A percentile compares a stretch with the other conserved stretches of the same genome.
Evolutionary conservation across 2,329 filamentous ascomycete genomes (phyloP).

Genomic region (Mycosphaerella sp.): DNA sequence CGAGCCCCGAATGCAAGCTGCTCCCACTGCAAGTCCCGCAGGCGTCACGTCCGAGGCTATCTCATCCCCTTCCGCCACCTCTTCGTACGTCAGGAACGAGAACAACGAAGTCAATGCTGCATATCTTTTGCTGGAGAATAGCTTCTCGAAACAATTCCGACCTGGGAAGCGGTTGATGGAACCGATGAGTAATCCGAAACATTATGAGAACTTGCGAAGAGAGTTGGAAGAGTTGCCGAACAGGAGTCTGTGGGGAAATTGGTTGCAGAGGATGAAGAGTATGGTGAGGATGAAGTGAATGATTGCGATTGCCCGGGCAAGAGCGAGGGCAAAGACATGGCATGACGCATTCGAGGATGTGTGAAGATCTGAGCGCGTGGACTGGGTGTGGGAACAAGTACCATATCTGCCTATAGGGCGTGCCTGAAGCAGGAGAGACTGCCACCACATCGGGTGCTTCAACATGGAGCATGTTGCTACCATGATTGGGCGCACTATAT

Average conservation of each 20-base stretch:
- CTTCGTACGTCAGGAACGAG: slow-evolving; percentile 30
- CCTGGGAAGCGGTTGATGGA: slow-evolving; percentile 42
- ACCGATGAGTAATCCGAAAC: slow-evolving; percentile 46
- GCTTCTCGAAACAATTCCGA: slow-evolving; percentile 49
- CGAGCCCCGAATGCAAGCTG: slow-evolving; percentile 36
- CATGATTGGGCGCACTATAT: too few species aligned
- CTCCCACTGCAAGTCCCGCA: slow-evolving; percentile 14
- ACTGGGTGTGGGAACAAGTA: too few species aligned
- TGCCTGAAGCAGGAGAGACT: too few species aligned
- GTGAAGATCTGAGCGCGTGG: too few species aligned
- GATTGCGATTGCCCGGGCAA: too few species aligned
- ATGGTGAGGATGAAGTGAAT: slow-evolving; percentile 41
- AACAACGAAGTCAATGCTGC: slow-evolving; percentile 51
- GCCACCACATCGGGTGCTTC: too few species aligned
- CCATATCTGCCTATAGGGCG: too few species aligned
- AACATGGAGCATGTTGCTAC: too few species aligned
- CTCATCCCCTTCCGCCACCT: neutral
- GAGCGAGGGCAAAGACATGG: too few species aligned
- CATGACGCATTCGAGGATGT: too few species aligned
- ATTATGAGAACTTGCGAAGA: slow-evolving; percentile 48
- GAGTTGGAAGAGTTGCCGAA: slow-evolving; percentile 51
- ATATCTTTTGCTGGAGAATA: slow-evolving; percentile 54
- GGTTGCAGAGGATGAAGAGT: slow-evolving; percentile 44
- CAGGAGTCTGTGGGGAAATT: slow-evolving; percentile 41
- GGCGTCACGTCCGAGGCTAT: slow-evolving; percentile 11